Evolutionary conservation across 805 yeast genomes (phyloP), one percentile per base, ranked within the genome.

Genomic region (Yarrowia porcina): DNA sequence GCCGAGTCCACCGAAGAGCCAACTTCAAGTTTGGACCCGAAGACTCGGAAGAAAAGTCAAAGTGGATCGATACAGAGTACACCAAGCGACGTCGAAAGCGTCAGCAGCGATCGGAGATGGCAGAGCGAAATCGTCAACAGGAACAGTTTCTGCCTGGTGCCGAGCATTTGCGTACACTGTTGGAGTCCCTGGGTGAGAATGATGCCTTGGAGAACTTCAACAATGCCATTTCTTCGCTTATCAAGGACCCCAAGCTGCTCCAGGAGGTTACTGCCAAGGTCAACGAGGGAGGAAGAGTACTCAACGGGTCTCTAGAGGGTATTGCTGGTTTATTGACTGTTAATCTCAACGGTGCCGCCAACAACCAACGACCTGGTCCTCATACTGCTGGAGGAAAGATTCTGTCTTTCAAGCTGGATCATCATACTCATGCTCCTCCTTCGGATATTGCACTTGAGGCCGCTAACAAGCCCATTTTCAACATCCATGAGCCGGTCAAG

Each of bases 1-100:
- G 89, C 0, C 78, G 98, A 63, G 86, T 93, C 20, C 80, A 82
- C 66, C 87, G 86, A 67, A 78, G 94, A 41, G 97, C 97, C 0
- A 77, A 76, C 38, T 75, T 74, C 18, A 74, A 87, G 67, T 91
- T 83, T 75, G 94, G 96, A 1, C 81, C 78, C 10, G 78, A 74
- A 0, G 74, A 86, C 11, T 83, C 80, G 47, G 82, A 83, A 66
- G 79, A 78, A 61, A 72, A 73, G 42, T n/a, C 52, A 7, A 76
- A 80, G 41, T 93, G 97, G 97, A 80, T 89, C 35, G 87, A 85
- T 36, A 77, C 78, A 3, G 96, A 90, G 71, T 90, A 88, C 70
- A 82, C 79, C 52, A 82, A 79, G 66, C 79, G 96, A 27, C 83
- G 84, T 67, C 81, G 80, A 63, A 84, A 83, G 69, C 75, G 96